Base-by-base conservation (phyloP, 2,329 filamentous ascomycete species). In the Fonsecaea pugnacius region DNA sequence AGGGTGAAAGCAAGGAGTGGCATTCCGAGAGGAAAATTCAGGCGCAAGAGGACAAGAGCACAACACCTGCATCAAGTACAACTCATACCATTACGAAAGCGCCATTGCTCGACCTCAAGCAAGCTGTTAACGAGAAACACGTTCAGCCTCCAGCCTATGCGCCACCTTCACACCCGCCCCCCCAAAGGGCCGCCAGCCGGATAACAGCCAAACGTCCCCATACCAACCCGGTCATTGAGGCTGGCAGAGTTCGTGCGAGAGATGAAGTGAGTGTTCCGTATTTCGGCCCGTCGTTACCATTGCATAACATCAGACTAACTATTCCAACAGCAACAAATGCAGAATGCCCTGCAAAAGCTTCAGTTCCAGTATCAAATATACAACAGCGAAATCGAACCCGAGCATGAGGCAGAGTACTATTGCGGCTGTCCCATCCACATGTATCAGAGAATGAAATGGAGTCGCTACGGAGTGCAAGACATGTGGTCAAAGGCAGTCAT, bases 21-120 rank as follows among this genome's bases (percentile, higher is more conserved):
- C 94, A 98, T 78, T 89, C 96, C 77, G 94, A 94, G 48, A 91
- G 90, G 77, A 90, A 94, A 71, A 81, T 98, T 33, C 88, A 92
- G 68, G 84, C 87, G 63, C 82, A 89, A 68, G 83, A 89, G 78
- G 83, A 84, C 46, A 70, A 74, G 62, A 71, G 71, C 52, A 66
- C 70, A 5, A 69, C 64, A 32, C 63, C 55, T 46, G 46, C 55
- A 32, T 9, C 46, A 27, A n/a, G n/a, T 2, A 33, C 16, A 24
- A 33, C 51, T 35, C 35, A 43, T n/a, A n/a, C 30, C 9, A 16
- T 51, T 32, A 27, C 30, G 24, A 32, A 51, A n/a, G 2, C n/a
- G 5, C 12, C 38, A 7, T 18, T 10, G 24, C 48, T 33, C 16
- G 9, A 24, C 10, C 16, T 52, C 24, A 8, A 21, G 18, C 52